Percentiles rank a stretch among this genome's conserved stretches.
phyloP scores from a whole-genome alignment of 192 early-diverging fungal genomes.

The Backusella tarrabulga region DNA sequence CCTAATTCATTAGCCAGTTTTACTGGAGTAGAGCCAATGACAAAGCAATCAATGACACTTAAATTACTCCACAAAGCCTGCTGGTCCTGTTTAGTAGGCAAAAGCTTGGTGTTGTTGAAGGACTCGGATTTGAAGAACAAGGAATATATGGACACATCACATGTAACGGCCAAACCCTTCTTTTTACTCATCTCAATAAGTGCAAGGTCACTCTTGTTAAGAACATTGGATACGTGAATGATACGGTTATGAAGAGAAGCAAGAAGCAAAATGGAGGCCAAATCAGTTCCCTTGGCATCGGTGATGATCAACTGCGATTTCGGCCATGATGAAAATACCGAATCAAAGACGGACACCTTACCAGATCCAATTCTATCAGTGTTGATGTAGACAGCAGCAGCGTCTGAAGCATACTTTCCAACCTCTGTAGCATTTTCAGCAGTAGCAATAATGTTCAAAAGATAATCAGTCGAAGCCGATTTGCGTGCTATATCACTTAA shows the following conservation, averaged over 20 bases:
- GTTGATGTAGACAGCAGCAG: slow-evolving; percentile 61
- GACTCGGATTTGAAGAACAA: slow-evolving; percentile 71
- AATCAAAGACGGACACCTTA: slow-evolving; percentile 63
- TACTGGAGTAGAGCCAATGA: slow-evolving; percentile 71
- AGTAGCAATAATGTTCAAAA: slow-evolving; percentile 66
- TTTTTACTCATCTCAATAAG: slow-evolving; percentile 86
- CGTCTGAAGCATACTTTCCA: slow-evolving; percentile 38
- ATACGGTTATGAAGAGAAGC: slow-evolving; percentile 79
- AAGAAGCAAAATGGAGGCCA: slow-evolving; percentile 86
- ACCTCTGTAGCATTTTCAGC: slow-evolving; percentile 58
- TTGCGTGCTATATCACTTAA: slow-evolving; percentile 55
- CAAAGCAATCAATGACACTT: slow-evolving; percentile 88
- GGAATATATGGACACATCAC: slow-evolving; percentile 89
- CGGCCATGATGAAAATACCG: slow-evolving; percentile 84
- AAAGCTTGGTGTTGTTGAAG: slow-evolving; percentile 35
- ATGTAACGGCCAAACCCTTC: slow-evolving; percentile 84
- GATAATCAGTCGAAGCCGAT: slow-evolving; percentile 73
- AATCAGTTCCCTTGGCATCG: slow-evolving; percentile 81
- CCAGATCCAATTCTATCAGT: slow-evolving; percentile 50
- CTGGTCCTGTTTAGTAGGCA: slow-evolving; percentile 60
- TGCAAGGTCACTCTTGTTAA: slow-evolving; percentile 74
- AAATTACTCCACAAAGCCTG: slow-evolving; percentile 82
- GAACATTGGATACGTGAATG: slow-evolving; percentile 89
- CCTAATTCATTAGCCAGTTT: slow-evolving; percentile 56
- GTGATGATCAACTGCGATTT: slow-evolving; percentile 70